Base-by-base conservation (phyloP, 495 filamentous ascomycete species). In the Aspergillus leporis region DNA sequence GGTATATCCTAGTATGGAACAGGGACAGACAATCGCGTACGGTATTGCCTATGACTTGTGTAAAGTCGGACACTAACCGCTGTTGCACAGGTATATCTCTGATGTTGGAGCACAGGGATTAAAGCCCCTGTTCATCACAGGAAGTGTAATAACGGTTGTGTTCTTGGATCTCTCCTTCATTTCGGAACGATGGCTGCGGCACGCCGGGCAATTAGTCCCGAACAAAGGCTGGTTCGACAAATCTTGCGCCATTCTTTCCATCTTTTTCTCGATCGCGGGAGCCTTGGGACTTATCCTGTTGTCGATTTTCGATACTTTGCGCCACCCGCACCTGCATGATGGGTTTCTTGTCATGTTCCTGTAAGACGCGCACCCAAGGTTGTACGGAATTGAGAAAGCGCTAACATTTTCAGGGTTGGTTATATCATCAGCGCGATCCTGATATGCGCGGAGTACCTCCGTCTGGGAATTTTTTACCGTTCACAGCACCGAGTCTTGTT, bases 41-140 rank as follows among this genome's bases (percentile, higher is more conserved):
- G 82, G 14, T 41, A 10, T 14, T 73, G 19, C 31, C 22, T 12
- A 38, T 30, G 52, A 45, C 21, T 56, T n/a, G n/a, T 47, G 51
- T 45, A 7, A 0, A 51, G 40, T 22, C 57, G 48, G 46, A 63
- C 16, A 40, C 25, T 46, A 21, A 45, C 41, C 5, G n/a, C 3
- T 3, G 28, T 5, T 28, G 13, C 16, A 23, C 60, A 78, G 74
- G 36, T 81, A 76, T 69, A 90, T 92, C 63, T 89, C 86, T n/a
- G 92, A 97, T 72, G 79, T 97, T 28, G 94, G 92, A 59, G 88
- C 88, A 0, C 68, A 78, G 25, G 75, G 77, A 0, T 76, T 97
- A 3, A 91, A 97, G 61, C 94, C 94, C 0, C 78, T 98, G 2
- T 98, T 98, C 78, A 85, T 98, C 58, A 78, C 86, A 12, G 92